phyloP scores from a whole-genome alignment of 345 rosid genomes.

The Acer yangbiense region DNA sequence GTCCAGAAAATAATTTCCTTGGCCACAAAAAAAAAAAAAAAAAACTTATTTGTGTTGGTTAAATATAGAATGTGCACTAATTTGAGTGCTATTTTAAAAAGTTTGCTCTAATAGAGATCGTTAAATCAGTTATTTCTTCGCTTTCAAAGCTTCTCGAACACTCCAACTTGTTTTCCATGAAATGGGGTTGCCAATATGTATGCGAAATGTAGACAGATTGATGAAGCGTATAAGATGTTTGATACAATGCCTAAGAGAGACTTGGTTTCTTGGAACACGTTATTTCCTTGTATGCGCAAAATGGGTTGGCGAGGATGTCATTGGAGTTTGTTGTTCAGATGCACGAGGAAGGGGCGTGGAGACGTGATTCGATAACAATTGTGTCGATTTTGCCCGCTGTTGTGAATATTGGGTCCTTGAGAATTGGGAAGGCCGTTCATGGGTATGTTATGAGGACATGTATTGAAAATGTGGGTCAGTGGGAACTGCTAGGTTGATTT shows the following conservation, averaged over 20 bases:
- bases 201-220: constrained; percentile 57
- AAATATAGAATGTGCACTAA: too few species aligned
- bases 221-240: constrained; percentile 74
- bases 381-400: constrained; percentile 78
- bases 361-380: constrained; percentile 67
- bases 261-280: constrained; percentile 82
- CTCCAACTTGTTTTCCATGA: constrained; percentile 63
- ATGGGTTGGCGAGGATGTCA: constrained; percentile 60
- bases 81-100: too few species aligned
- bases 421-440: constrained; percentile 66
- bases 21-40: too few species aligned
- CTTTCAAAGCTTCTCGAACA: not conserved
- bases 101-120: not conserved
- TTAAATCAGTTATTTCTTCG: not conserved
- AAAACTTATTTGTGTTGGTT: too few species aligned
- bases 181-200: constrained; percentile 71
- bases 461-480: constrained; percentile 67
- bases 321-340: constrained; percentile 59
- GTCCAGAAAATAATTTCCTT: too few species aligned
- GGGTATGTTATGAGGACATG: constrained; percentile 66
- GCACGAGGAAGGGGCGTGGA: constrained; percentile 52
- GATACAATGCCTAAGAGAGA: constrained; percentile 83
- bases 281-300: constrained; percentile 72
- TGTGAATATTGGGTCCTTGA: constrained; percentile 44
- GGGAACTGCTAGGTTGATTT: constrained; percentile 50